These are phyloP conservation scores for Leucosporidium yakuticum DNA, from an alignment of 768 basidiomycete genomes.

Conservation along the genomic window DNA sequence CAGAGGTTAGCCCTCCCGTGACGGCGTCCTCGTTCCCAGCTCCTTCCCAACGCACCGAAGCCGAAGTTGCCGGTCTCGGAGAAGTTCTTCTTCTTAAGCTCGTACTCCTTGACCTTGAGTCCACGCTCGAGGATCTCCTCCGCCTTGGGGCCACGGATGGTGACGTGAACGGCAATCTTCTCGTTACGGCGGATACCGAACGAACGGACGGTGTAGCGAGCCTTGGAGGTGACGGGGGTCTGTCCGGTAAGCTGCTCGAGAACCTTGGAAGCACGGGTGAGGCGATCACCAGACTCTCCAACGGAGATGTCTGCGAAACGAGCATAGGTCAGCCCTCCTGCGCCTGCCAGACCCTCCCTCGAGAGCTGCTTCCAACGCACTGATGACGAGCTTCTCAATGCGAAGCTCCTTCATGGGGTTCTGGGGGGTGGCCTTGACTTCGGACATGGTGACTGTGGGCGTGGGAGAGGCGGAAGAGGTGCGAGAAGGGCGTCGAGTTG, in stretches of 20 bases:
- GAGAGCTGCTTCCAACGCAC: constrained; percentile 54
- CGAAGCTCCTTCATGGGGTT: constrained; percentile 60
- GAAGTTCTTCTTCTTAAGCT: constrained; percentile 93
- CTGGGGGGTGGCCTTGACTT: constrained; percentile 76
- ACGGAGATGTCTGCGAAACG: constrained; percentile 83
- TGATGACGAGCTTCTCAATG: constrained; percentile 99
- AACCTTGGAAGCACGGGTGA: constrained; percentile 98
- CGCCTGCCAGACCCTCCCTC: neutral
- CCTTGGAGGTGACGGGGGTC: constrained; percentile 98
- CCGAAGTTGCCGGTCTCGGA: constrained; percentile 99
- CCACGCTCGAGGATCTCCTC: constrained; percentile 99
- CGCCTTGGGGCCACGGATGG: constrained; percentile 97
- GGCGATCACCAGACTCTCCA: constrained; percentile 97
- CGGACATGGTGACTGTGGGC: constrained; percentile 51
- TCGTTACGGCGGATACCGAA: constrained; percentile 99
- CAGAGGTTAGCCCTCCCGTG: neutral
- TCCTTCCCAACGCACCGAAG: constrained; percentile 57
- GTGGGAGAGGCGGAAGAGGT: neutral
- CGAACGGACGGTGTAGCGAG: constrained; percentile 96
- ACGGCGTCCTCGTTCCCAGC: neutral
- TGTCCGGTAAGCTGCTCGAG: constrained; percentile 99
- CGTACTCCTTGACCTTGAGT: constrained; percentile 99
- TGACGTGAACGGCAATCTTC: constrained; percentile 85
- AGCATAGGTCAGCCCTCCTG: constrained; percentile 1
- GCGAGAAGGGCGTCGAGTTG: neutral